Evolutionary conservation across 306 rosid species (phyloP), one percentile per base, ranked within the genome.

Genomic region (Mucuna pruriens): DNA sequence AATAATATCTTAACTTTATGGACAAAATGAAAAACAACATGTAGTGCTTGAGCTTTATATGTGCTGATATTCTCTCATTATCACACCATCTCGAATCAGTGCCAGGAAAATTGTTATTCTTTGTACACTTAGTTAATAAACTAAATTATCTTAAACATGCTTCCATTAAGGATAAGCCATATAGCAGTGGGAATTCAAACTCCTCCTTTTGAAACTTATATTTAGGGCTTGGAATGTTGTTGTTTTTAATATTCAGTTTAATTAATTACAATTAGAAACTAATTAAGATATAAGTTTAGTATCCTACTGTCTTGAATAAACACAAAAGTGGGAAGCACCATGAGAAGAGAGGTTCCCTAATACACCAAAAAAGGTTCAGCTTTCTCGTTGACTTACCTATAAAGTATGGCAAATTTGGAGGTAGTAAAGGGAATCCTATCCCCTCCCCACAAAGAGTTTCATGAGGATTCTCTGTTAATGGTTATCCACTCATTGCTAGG

Each of bases 341-440:
- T 85, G 86, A 92, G 89, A 88, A 85, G 62, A 44, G 81, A 88
- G 89, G 88, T 90, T 88, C 90, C 88, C 82, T 75, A 77, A 77
- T 61, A 80, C 80, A 83, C 86, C 55, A 80, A 78, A 81, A 86
- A 82, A 70, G 66, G 71, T 70, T 68, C 51, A 89, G 86, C 95
- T 89, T 91, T 90, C 86, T 88, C 48, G 97, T 93, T 93, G 97
- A 93, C 97, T 89, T 93, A 52, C 75, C 87, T 84, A 91, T 90
- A 89, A 93, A 93, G 97, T 89, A 79, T 78, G 92, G 85, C 90
- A 85, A 92, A 79, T 87, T 90, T 92, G 87, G 90, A 88, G 87
- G 73, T 60, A 64, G 84, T 71, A 77, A 84, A 87, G 90, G 89
- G 94, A 88, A 91, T 88, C 97, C 89, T 80, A 90, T 90, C 90